Evolutionary conservation across 768 basidiomycete genomes (phyloP), one percentile per base, ranked within the genome.

Genomic region (Cystoderma amianthinum): DNA sequence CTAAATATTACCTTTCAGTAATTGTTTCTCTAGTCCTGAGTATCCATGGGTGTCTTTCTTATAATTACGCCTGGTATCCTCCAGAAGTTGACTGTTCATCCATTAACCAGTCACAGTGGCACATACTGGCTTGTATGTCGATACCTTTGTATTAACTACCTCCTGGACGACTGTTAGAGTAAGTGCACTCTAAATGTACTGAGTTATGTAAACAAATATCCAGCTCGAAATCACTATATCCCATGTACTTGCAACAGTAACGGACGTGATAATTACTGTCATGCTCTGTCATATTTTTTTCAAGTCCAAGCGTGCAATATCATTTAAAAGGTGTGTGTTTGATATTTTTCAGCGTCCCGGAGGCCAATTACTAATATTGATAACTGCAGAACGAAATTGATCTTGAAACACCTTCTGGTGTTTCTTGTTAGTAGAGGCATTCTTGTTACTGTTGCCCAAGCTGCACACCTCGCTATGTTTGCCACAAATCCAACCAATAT

Each of bases 391-490:
- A 36, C 34, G 9, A 36, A 35, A 22, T 20, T 13, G 15, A n/a
- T 43, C 11, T 21, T 47, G 18, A 25, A 43, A 10, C 33, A 30
- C 16, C n/a, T 47, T n/a, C 18, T 47, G 12, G 32, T 35, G n/a
- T 47, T 38, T 28, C 21, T 25, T 17, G 22, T 43, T 13, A 43
- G 40, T 5, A 36, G 45, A 15, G 45, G 45, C 2, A 28, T 47
- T 6, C 45, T 47, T 17, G 30, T 43, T 3, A 21, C 30, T 11
- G 12, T 39, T 17, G 36, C 36, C 11, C 45, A 47, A 33, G n/a
- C 39, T 13, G 42, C 21, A 15, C 45, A 43, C 35, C 23, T 47
- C 16, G 17, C 34, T 6, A 47, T 43, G 42, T 39, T 21, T 39
- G 15, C 34, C 16, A n/a, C 39, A 7, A 32, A 43, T 11, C 45